phyloP scores from a whole-genome alignment of 192 early-diverging fungal species.

The Polychytrium aggregatum region DNA sequence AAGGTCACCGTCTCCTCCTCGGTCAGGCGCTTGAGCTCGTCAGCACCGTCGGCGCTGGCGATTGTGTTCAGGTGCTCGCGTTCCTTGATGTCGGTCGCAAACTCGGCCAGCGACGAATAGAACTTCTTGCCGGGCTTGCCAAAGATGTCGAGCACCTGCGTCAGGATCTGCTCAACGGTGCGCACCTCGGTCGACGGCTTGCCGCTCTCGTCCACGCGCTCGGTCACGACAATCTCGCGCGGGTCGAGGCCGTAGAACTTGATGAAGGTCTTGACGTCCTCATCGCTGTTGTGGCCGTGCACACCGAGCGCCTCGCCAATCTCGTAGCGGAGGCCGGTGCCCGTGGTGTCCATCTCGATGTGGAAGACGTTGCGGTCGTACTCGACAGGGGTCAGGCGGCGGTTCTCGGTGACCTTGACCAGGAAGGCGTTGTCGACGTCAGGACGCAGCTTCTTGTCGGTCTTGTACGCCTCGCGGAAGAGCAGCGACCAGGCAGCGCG shows the following conservation, averaged over 20 bases:
- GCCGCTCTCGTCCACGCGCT: slow-evolving; percentile 41
- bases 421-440: slow-evolving; percentile 52
- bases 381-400: slow-evolving; percentile 69
- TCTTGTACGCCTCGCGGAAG: slow-evolving; percentile 60
- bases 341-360: slow-evolving; percentile 81
- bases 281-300: slow-evolving; percentile 73
- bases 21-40: slow-evolving; percentile 67
- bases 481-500: slow-evolving; percentile 49
- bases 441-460: slow-evolving; percentile 38
- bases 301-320: slow-evolving; percentile 92
- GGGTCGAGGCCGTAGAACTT: slow-evolving; percentile 58
- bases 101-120: slow-evolving; percentile 68
- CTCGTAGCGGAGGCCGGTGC: slow-evolving; percentile 73
- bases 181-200: slow-evolving; percentile 45
- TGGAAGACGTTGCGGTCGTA: slow-evolving; percentile 98
- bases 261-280: slow-evolving; percentile 64
- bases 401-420: slow-evolving; percentile 60
- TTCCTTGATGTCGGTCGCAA: slow-evolving; percentile 48
- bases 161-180: slow-evolving; percentile 66
- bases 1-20: slow-evolving; percentile 71
- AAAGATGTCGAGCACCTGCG: slow-evolving; percentile 80
- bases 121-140: slow-evolving; percentile 91
- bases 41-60: slow-evolving; percentile 54
- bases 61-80: slow-evolving; percentile 12
- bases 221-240: slow-evolving; percentile 46